A percentile compares a stretch with the other conserved stretches of the same genome.
These are phyloP conservation scores for Macaranga tanarius DNA, from an alignment of 441 rosid species.

Conservation along the genomic window DNA sequence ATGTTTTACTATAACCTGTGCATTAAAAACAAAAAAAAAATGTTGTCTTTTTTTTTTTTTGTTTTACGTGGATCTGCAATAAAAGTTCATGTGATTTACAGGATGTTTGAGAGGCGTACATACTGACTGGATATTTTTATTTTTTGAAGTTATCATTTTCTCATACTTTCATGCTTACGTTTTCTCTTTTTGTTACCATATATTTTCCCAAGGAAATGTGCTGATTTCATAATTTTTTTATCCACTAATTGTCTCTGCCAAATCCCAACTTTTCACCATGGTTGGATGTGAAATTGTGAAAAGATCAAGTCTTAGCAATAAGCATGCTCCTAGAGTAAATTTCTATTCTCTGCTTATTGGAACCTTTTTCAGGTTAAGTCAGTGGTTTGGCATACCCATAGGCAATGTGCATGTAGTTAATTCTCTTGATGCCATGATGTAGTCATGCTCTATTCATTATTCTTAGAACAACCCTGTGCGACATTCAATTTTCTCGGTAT, in stretches of 20 bases:
- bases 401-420: neutral
- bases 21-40: neutral
- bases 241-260: neutral
- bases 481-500: neutral
- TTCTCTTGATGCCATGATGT: neutral
- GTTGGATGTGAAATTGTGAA: neutral
- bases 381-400: neutral
- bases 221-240: neutral
- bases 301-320: neutral
- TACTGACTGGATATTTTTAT: neutral
- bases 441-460: neutral
- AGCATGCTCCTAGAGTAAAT: neutral
- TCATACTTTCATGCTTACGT: neutral
- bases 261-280: slow-evolving; percentile 1
- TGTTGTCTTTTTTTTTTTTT: neutral
- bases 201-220: neutral
- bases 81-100: neutral
- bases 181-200: neutral
- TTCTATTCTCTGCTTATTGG: neutral
- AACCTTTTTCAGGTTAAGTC: neutral
- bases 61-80: slow-evolving; percentile 12
- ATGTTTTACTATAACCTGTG: neutral
- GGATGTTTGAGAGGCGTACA: neutral
- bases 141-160: neutral
- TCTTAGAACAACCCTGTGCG: neutral